Percentiles rank a stretch among this genome's conserved stretches.
phyloP scores from a whole-genome alignment of 305 asterid genomes.

The Fraxinus sp. region DNA sequence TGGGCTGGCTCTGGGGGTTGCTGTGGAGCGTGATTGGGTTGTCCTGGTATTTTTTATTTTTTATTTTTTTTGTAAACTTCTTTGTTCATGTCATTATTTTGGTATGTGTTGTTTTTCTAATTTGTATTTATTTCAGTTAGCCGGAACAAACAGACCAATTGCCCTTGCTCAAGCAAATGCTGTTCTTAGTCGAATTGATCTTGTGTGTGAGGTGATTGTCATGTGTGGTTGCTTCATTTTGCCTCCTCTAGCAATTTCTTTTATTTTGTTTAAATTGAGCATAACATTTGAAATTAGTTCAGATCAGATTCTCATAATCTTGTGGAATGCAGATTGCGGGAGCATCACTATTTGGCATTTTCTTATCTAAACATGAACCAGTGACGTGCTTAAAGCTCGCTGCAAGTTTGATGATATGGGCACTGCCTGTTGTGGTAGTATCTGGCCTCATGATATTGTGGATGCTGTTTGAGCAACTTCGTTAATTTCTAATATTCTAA shows the following conservation, averaged over 20 bases:
- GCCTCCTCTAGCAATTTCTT: constrained; percentile 5
- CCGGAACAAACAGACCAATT: constrained; percentile 82
- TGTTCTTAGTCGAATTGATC: constrained; percentile 78
- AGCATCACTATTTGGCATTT: constrained; percentile 82
- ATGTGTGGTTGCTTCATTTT: constrained; percentile 16
- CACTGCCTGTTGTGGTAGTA: constrained; percentile 79
- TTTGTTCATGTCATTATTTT: constrained; percentile 2
- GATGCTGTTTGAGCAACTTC: constrained; percentile 10
- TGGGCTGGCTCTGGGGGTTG: constrained; percentile 90
- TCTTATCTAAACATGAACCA: constrained; percentile 68
- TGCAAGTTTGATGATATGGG: constrained; percentile 66
- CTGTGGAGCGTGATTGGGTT: constrained; percentile 98
- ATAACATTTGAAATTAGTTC: background rate
- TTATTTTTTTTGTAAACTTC: constrained; percentile 15
- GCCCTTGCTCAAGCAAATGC: constrained; percentile 99
- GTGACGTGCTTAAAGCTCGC: constrained; percentile 76
- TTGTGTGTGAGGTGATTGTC: constrained; percentile 74
- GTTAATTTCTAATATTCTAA: constrained; percentile 24
- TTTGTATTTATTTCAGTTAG: constrained; percentile 50
- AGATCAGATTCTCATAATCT: constrained; percentile 21
- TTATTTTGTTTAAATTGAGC: constrained; percentile 6
- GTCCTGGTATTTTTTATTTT: constrained; percentile 56
- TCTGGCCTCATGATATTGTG: constrained; percentile 20
- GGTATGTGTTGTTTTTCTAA: constrained; percentile 4
- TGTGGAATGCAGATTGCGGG: constrained; percentile 71